A percentile compares a stretch with the other conserved stretches of the same genome.
These are phyloP conservation scores for Ogataea angusta DNA, from an alignment of 805 yeast genomes.

Conservation along the genomic window DNA sequence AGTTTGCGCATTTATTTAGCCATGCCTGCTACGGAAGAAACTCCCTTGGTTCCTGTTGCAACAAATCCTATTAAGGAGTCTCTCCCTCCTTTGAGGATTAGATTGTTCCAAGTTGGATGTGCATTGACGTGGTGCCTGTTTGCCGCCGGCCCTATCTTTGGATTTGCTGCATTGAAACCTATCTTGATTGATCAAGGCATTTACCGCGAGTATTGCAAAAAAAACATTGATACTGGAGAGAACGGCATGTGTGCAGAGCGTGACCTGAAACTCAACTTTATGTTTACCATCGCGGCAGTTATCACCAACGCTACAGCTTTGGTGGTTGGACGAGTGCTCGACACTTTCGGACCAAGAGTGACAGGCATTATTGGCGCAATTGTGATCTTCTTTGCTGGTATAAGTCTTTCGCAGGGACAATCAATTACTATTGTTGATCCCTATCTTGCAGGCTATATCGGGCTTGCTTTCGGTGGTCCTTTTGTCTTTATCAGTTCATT, in stretches of 20 bases:
- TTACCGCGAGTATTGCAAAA: conserved; percentile 58
- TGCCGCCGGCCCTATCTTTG: conserved; percentile 93
- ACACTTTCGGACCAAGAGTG: conserved; percentile 73
- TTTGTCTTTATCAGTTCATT: conserved; percentile 87
- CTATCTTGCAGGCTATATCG: conserved; percentile 69
- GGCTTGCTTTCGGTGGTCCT: conserved; percentile 89
- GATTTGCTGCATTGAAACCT: conserved; percentile 93
- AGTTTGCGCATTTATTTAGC: neutral
- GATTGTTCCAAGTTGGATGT: conserved; percentile 59
- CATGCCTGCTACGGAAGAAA: conserved; percentile 23
- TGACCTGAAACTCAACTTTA: conserved; percentile 73
- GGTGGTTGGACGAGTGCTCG: conserved; percentile 77
- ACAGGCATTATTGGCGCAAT: conserved; percentile 73
- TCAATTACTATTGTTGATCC: conserved; percentile 46
- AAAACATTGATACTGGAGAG: neutral
- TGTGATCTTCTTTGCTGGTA: conserved; percentile 55
- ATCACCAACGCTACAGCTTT: conserved; percentile 81
- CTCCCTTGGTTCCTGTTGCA: conserved; percentile 22
- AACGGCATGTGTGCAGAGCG: conserved; percentile 57
- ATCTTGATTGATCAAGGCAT: conserved; percentile 74
- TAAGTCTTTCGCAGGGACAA: conserved; percentile 25
- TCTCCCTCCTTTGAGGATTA: conserved; percentile 27
- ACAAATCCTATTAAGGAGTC: conserved; percentile 2
- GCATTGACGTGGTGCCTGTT: conserved; percentile 84
- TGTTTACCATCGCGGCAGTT: conserved; percentile 86